These are phyloP conservation scores for Paecilomyces formosus DNA, from an alignment of 2,329 filamentous ascomycete genomes.

Conservation along the genomic window DNA sequence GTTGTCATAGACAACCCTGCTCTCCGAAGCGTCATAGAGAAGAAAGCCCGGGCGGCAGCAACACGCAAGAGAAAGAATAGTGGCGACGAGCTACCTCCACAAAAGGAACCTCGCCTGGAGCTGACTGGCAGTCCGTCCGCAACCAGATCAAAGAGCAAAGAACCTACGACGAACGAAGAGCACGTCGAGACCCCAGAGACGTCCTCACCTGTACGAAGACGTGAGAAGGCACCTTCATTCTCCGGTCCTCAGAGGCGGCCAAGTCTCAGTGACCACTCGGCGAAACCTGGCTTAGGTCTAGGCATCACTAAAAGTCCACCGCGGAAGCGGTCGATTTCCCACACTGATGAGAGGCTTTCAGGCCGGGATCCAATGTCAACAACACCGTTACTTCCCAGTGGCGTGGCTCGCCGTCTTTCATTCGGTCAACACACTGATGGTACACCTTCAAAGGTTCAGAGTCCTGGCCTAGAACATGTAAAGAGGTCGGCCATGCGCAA, in stretches of 20 bases:
- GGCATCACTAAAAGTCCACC: conserved; percentile 21
- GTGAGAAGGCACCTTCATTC: conserved; percentile 12
- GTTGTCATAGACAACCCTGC: conserved; percentile 1
- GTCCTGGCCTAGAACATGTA: conserved; percentile 9
- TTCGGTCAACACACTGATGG: conserved; percentile 2
- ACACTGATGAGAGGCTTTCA: neutral
- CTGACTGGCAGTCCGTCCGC: conserved; percentile 3
- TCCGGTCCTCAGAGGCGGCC: conserved; percentile 11
- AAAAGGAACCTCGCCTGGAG: conserved; percentile 19
- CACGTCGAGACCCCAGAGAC: conserved; percentile 1
- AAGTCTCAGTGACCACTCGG: conserved; percentile 8
- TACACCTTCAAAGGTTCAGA: conserved; percentile 8
- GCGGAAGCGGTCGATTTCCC: conserved; percentile 7
- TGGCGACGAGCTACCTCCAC: conserved; percentile 9
- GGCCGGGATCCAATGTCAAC: neutral
- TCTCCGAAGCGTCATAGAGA: neutral
- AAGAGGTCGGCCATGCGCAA: conserved; percentile 19
- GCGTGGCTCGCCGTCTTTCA: conserved; percentile 4
- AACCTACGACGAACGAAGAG: neutral
- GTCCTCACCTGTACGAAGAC: conserved; percentile 8
- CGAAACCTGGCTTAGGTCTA: conserved; percentile 14
- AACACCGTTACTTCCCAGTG: conserved; percentile 6
- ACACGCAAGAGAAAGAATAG: conserved; percentile 20
- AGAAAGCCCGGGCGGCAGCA: neutral
- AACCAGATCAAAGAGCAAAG: neutral